Evolutionary conservation across 768 basidiomycete genomes (phyloP).

Genomic region (Rubroboletus satanas): DNA sequence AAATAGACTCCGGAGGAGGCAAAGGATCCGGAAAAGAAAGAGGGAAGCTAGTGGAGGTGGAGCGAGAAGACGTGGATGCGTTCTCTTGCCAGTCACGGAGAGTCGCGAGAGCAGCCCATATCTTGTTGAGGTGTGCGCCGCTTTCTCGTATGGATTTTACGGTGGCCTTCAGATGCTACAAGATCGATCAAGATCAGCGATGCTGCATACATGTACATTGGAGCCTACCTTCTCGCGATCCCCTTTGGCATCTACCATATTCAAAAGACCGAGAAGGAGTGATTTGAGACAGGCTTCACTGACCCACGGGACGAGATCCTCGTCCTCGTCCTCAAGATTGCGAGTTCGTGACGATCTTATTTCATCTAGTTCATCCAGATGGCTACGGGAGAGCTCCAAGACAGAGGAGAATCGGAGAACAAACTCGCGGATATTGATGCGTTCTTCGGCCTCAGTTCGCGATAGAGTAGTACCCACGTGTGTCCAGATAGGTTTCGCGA

Average conservation of each 20-base stretch:
- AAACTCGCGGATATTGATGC: conserved; percentile 75
- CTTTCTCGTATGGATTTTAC: conserved; percentile 49
- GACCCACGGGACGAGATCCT: conserved; percentile 49
- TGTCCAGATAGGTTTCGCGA: conserved; percentile 53
- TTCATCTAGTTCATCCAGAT: conserved; percentile 63
- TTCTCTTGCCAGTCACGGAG: conserved; percentile 40
- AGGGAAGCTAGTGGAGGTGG: conserved; percentile 7
- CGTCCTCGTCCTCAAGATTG: conserved; percentile 37
- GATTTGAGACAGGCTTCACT: conserved; percentile 62
- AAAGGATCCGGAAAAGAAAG: conserved; percentile 55
- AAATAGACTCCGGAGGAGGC: conserved; percentile 45
- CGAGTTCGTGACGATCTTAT: conserved; percentile 36
- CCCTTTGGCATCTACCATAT: conserved; percentile 44
- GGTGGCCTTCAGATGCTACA: conserved; percentile 31
- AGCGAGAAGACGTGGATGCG: conserved; percentile 12
- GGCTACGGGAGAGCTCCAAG: conserved; percentile 46
- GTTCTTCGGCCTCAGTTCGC: conserved; percentile 48
- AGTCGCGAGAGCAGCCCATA: conserved; percentile 54
- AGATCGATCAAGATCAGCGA: background rate
- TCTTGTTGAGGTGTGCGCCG: conserved; percentile 56
- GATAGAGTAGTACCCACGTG: conserved; percentile 41
- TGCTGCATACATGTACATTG: background rate
- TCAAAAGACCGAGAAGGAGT: conserved; percentile 58
- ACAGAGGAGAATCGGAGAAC: conserved; percentile 55
- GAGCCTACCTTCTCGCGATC: conserved; percentile 33